Evolutionary conservation across 441 rosid species (phyloP), one percentile per base, ranked within the genome.

Genomic region (Euphorbia schlechtendalii): DNA sequence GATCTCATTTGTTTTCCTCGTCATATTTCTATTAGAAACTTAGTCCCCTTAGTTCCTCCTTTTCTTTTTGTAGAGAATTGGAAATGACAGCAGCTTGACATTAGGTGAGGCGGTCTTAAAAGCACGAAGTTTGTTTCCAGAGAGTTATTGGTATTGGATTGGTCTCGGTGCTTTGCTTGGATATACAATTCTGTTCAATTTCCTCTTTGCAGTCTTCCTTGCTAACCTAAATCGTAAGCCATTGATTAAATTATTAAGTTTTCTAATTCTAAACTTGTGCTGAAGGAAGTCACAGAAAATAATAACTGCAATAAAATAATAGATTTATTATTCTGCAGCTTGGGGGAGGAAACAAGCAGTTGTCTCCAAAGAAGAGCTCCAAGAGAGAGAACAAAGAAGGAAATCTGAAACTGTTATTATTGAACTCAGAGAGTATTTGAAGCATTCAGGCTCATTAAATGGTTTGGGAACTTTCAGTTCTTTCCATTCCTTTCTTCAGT

Each of bases 81-180:
- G 82, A 74, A 84, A 77, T 67, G 66, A 74, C 51, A 76, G 71
- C 54, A 49, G 68, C 36, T 74, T 89, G 43, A n/a, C n/a, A n/a
- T 69, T 93, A 59, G 98, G 97, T n/a, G 74, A 85, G 79, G 86
- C 87, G 64, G 24, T 88, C 61, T 69, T 93, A 64, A 77, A 64
- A 79, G 83, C 83, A 70, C 90, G 88, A 65, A 78, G 92, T 77
- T 83, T 88, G 74, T 88, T 85, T 80, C 73, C 85, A 61, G 89
- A 80, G 78, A 85, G 79, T 78, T 90, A 90, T 83, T 93, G 97
- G 97, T 93, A 93, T 78, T 93, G 98, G 98, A 88, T 93, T 28
- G 98, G 98, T 57, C 67, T 90, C 58, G 96, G 84, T 68, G 97
- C 97, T 62, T 79, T 90, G 83, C 77, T 93, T 57, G 98, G 98